Base-by-base conservation (phyloP, 352 stramenopile genomes). In the Sclerospora graminicola region DNA sequence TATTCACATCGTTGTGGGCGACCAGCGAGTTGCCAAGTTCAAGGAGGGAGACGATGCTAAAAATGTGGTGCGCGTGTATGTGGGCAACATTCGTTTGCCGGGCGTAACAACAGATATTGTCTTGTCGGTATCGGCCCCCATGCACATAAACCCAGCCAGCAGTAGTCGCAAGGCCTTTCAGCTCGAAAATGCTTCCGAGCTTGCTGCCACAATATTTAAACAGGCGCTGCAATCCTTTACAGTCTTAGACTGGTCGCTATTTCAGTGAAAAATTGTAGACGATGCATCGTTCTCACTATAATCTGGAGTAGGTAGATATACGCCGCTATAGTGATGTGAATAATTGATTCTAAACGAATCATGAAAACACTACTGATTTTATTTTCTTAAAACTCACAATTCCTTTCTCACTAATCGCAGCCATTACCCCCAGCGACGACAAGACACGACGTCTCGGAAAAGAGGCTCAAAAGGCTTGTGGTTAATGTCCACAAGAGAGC, bases 1-100 rank as follows among this genome's bases (percentile, higher is more conserved):
- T 1, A 69, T 54, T 24, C 63, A 66, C 40, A 37, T 90, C 28
- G 63, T 80, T 31, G 65, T 88, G 5, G 81, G 81, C 20, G 80
- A 89, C 58, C 81, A 93, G 57, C 62, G 58, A 41, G 75, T 90
- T 27, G 66, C 81, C 49, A 93, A 93, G 58, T 90, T 90, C 57
- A 88, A 88, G 47, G 81, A 93, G 44, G 58, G 72, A 15, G 71
- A 84, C 19, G 41, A 55, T 21, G 76, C 81, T 38, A 93, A 89
- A 66, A 93, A 93, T 54, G 71, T 85, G 24, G 78, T 93, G 48
- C 75, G 79, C 43, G 66, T 93, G 3, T 90, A 88, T 44, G 45
- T 93, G 16, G 74, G 61, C 30, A 85, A 84, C 47, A 51, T 90
- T 29, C 57, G 81, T 41, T 51, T 93, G 42, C 81, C 76, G 1